Percentiles rank a stretch among this genome's conserved stretches.
Conservation (phyloP, 352 stramenopile genomes). For the Pythium utonaiense region DNA sequence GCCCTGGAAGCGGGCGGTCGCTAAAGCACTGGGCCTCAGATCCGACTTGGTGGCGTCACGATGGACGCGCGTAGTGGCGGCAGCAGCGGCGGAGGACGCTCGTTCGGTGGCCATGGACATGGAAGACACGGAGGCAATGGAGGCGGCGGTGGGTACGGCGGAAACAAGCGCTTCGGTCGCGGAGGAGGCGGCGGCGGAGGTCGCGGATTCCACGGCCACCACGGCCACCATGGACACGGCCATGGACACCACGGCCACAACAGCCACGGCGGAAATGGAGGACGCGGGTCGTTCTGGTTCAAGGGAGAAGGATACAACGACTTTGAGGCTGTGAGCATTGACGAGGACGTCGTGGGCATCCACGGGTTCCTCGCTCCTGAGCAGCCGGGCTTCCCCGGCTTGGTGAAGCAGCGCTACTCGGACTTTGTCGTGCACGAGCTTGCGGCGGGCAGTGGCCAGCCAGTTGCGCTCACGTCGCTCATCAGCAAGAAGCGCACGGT, state of each 20-base stretch:
- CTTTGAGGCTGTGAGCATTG: conserved; percentile 32
- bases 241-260: conserved; percentile 2
- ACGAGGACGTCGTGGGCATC: conserved; percentile 42
- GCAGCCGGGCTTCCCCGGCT: conserved; percentile 35
- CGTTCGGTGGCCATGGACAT: conserved; percentile 1
- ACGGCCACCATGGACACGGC: conserved; percentile 17
- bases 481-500: conserved; percentile 25
- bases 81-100: neutral
- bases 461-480: conserved; percentile 25
- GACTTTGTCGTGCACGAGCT: conserved; percentile 73
- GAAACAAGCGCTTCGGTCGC: conserved; percentile 15
- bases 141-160: neutral
- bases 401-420: conserved; percentile 65
- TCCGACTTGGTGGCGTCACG: neutral
- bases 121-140: conserved; percentile 6
- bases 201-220: conserved; percentile 8
- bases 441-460: conserved; percentile 14
- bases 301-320: conserved; percentile 44
- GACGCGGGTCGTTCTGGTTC: conserved; percentile 28
- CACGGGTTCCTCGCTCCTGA: conserved; percentile 30
- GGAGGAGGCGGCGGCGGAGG: conserved; percentile 16
- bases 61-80: conserved; percentile 16
- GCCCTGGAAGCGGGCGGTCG: conserved; percentile 7
- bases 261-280: neutral
- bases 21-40: neutral